Base-by-base conservation (phyloP, 768 basidiomycete species). In the Russula foetens region DNA sequence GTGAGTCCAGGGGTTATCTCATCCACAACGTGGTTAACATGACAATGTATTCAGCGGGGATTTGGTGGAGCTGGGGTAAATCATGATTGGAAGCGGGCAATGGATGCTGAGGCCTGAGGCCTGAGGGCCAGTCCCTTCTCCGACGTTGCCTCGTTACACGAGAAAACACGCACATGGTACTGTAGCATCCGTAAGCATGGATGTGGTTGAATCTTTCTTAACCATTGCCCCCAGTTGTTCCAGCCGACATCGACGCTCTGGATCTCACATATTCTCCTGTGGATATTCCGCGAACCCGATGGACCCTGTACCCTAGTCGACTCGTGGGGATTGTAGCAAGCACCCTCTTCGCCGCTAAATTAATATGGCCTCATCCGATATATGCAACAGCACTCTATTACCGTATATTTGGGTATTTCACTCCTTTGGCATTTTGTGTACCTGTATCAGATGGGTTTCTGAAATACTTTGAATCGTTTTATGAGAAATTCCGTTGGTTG, bases 31-130 rank as follows among this genome's bases (percentile, higher is more conserved):
- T 17, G 12, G n/a, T 17, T 44, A 56, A 48, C 14, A 4, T 35
- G 4, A 0, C 23, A 38, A 24, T 1, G 46, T 24, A n/a, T 21
- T n/a, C 26, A 58, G 61, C 56, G 61, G 12, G 9, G 0, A 1
- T 19, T 2, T 17, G 56, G 50, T 1, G 48, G 28, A 9, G 23
- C 17, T 9, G 38, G 38, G 46, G 43, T 19, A 0, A 0, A 0
- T 9, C 21, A 1, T n/a, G 60, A 58, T 43, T 62, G 61, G 61
- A 58, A 52, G 28, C 51, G 56, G n/a, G 39, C 4, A 14, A 47
- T 2, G 7, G 60, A 15, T 19, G 19, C n/a, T 12, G 38, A n/a
- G n/a, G n/a, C n/a, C n/a, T n/a, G n/a, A n/a, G n/a, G n/a, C n/a
- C n/a, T n/a, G n/a, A 53, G 15, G 21, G 14, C 11, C 44, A 39